Conservation (phyloP, 164 flowering plant genomes). For the Piper betle region DNA sequence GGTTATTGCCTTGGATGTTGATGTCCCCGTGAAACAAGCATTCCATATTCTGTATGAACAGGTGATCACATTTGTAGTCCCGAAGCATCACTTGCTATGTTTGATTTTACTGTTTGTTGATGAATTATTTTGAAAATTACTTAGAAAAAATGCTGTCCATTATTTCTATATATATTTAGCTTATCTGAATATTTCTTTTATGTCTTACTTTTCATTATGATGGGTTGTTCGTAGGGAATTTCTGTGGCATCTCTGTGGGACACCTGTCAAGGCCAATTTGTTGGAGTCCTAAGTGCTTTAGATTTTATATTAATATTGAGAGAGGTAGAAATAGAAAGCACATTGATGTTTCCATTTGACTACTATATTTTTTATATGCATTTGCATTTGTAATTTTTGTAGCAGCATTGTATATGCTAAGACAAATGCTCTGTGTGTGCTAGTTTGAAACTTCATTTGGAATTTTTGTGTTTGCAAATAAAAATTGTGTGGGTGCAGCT, state of each 20-base stretch:
- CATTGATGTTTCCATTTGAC: neutral
- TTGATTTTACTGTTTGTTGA: neutral
- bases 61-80: conserved; percentile 25
- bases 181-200: neutral
- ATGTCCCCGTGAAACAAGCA: conserved; percentile 88
- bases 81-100: too few relatives aligned
- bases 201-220: conserved; percentile 10
- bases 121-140: too few relatives aligned
- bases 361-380: neutral
- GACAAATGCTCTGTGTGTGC: neutral
- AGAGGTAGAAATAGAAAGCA: conserved; percentile 44
- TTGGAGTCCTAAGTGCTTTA: conserved; percentile 73
- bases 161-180: neutral
- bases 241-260: conserved; percentile 91
- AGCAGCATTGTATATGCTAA: neutral
- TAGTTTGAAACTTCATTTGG: neutral
- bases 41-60: conserved; percentile 86
- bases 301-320: conserved; percentile 81
- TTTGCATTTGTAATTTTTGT: too few relatives aligned
- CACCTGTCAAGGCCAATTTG: conserved; percentile 56
- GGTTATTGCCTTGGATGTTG: conserved; percentile 77
- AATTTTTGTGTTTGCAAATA: neutral
- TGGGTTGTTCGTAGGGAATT: conserved; percentile 55
- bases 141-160: neutral
- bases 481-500: conserved; percentile 37